A percentile compares a stretch with the other conserved stretches of the same genome.
These are phyloP conservation scores for Ricinus communis DNA, from an alignment of 345 rosid species.

Conservation along the genomic window DNA sequence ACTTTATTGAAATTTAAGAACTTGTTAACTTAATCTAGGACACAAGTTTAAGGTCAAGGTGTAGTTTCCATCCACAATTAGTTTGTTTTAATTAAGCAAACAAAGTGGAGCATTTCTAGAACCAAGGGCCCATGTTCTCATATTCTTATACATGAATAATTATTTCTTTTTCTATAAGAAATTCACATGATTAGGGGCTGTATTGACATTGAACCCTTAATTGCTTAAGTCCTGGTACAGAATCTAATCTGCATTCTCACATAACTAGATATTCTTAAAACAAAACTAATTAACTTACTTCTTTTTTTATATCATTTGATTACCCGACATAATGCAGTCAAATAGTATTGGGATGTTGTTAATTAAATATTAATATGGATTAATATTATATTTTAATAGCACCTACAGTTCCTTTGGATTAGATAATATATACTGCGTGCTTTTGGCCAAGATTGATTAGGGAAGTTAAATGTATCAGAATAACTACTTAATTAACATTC, in stretches of 20 bases:
- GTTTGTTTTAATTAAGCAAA: background rate
- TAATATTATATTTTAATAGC: background rate
- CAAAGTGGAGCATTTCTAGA: slow-evolving; percentile 10
- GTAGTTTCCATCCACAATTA: too few species aligned
- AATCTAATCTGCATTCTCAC: slow-evolving; percentile 28
- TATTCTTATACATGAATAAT: slow-evolving; percentile 7
- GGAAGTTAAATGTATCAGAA: slow-evolving; percentile 10
- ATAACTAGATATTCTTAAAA: slow-evolving; percentile 7
- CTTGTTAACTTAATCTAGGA: slow-evolving; percentile 7
- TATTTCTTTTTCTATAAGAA: background rate
- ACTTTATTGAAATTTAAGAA: background rate
- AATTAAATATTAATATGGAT: background rate
- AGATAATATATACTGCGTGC: too few species aligned
- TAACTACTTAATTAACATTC: background rate
- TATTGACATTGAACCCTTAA: slow-evolving; percentile 1
- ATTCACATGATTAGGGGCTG: slow-evolving; percentile 16
- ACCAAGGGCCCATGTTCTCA: slow-evolving; percentile 26
- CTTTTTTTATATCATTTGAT: background rate
- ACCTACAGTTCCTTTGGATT: background rate
- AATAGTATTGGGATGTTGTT: background rate
- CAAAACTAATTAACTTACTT: slow-evolving; percentile 15
- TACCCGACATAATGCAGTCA: slow-evolving; percentile 22
- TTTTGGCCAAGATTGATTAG: background rate
- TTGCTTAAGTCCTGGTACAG: slow-evolving; percentile 17
- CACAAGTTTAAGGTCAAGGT: slow-evolving; percentile 7